A percentile compares a stretch with the other conserved stretches of the same genome.
Conservation (phyloP, 2,329 filamentous ascomycete species). For the Monilinia fructicola region DNA sequence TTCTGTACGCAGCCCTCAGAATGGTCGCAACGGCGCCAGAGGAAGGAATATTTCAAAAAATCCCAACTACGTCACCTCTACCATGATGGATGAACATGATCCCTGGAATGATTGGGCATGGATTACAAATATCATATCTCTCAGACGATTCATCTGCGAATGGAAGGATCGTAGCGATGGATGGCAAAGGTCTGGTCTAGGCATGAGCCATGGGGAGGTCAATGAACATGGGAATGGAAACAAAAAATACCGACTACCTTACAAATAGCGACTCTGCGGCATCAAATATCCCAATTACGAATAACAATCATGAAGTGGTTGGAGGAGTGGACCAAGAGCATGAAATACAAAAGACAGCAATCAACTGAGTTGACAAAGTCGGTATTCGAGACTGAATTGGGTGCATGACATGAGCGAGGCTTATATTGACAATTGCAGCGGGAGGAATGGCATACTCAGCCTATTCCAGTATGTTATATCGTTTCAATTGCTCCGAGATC, state of each 20-base stretch:
- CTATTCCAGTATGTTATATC: constrained; percentile 49
- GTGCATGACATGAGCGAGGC: constrained; percentile 69
- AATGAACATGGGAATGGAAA: constrained; percentile 23
- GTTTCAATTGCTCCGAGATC: neutral
- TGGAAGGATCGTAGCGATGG: constrained; percentile 6
- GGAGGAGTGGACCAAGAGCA: constrained; percentile 6
- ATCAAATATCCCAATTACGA: neutral
- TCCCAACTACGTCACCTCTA: constrained; percentile 38
- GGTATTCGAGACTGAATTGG: constrained; percentile 52
- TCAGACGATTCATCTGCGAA: neutral
- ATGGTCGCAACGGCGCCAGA: constrained; percentile 51
- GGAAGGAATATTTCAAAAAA: constrained; percentile 45
- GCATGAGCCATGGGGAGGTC: constrained; percentile 18
- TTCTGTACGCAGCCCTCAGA: constrained; percentile 51
- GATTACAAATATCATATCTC: constrained; percentile 17
- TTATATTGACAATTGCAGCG: constrained; percentile 58
- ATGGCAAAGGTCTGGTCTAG: constrained; percentile 9
- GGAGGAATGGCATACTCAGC: constrained; percentile 58
- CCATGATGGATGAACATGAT: constrained; percentile 32
- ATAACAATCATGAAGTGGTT: constrained; percentile 1
- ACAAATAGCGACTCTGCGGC: neutral
- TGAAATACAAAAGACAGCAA: constrained; percentile 30
- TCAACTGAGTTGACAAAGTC: constrained; percentile 38
- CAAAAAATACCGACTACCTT: constrained; percentile 24
- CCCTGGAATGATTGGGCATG: constrained; percentile 43